Evolutionary conservation across 2,329 filamentous ascomycete genomes (phyloP).

Genomic region (Apiospora saccharicola): DNA sequence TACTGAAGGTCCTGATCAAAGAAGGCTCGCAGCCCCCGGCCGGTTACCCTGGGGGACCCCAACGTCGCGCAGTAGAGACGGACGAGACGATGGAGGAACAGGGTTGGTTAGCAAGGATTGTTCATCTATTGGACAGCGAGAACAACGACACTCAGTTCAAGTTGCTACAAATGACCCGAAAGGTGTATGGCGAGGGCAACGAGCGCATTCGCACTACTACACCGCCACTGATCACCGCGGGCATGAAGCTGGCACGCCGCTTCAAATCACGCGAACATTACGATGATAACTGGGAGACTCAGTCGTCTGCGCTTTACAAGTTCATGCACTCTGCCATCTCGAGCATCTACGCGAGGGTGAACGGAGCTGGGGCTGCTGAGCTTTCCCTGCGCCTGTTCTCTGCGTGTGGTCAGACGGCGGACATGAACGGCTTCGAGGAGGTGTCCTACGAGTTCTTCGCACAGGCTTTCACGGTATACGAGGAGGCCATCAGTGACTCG

Average conservation of each 20-base stretch:
- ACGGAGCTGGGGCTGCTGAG: slow-evolving; percentile 79
- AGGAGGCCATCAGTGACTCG: slow-evolving; percentile 94
- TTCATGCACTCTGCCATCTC: slow-evolving; percentile 92
- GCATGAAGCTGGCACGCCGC: slow-evolving; percentile 85
- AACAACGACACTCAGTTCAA: slow-evolving; percentile 95
- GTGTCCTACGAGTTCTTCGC: slow-evolving; percentile 98
- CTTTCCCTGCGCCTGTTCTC: slow-evolving; percentile 89
- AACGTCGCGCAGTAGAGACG: slow-evolving; percentile 80
- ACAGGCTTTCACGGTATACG: slow-evolving; percentile 97
- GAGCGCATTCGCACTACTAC: slow-evolving; percentile 97
- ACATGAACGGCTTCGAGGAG: slow-evolving; percentile 91
- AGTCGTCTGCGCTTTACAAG: slow-evolving; percentile 84
- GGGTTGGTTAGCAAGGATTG: slow-evolving; percentile 91
- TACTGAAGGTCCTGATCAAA: slow-evolving; percentile 90
- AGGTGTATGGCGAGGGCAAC: slow-evolving; percentile 89
- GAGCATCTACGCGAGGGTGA: slow-evolving; percentile 86
- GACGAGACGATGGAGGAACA: slow-evolving; percentile 99
- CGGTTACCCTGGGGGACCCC: slow-evolving; percentile 82
- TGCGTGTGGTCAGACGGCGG: slow-evolving; percentile 89
- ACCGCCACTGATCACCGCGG: slow-evolving; percentile 87
- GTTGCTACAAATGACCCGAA: slow-evolving; percentile 85
- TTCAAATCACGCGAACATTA: slow-evolving; percentile 92
- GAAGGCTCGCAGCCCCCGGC: slow-evolving; percentile 87
- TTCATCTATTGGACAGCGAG: slow-evolving; percentile 83
- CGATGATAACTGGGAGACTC: slow-evolving; percentile 69